These are phyloP conservation scores for Articulospora tetracladia DNA, from an alignment of 495 filamentous ascomycete genomes.

Conservation along the genomic window DNA sequence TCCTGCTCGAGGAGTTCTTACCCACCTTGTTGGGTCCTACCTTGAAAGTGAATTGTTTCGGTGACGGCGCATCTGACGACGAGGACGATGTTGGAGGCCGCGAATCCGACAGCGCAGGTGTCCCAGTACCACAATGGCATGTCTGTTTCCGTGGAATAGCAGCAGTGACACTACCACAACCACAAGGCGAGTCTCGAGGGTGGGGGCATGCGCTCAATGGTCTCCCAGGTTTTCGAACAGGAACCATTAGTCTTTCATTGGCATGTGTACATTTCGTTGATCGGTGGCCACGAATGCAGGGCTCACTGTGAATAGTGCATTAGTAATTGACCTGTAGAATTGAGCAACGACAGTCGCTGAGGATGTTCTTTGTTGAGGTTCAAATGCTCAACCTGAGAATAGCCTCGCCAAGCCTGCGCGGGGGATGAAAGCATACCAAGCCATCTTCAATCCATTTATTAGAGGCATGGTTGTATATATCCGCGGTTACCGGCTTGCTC, in stretches of 20 bases:
- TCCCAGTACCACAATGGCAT: constrained; percentile 37
- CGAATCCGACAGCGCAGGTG: not conserved
- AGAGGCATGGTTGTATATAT: constrained; percentile 41
- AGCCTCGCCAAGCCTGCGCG: not conserved
- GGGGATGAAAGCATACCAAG: constrained; percentile 42
- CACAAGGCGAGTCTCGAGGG: constrained; percentile 50
- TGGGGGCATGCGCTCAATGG: constrained; percentile 77
- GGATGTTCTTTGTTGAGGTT: not conserved
- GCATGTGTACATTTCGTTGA: constrained; percentile 80
- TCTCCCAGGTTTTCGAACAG: constrained; percentile 76
- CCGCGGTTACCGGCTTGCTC: constrained; percentile 1
- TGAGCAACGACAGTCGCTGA: not conserved
- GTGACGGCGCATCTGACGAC: constrained; percentile 22
- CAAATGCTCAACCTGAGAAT: constrained; percentile 5
- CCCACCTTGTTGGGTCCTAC: constrained; percentile 28
- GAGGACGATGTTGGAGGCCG: not conserved
- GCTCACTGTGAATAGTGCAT: constrained; percentile 50
- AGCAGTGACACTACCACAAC: constrained; percentile 45
- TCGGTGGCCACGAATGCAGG: constrained; percentile 82
- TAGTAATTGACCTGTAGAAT: not conserved
- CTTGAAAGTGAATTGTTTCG: constrained; percentile 31
- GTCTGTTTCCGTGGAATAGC: constrained; percentile 48
- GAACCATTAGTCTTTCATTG: constrained; percentile 67
- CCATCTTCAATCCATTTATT: constrained; percentile 55
- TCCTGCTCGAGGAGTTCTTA: constrained; percentile 27